Conservation (phyloP, 192 early-diverging fungal species). For the Backusella sp. region DNA sequence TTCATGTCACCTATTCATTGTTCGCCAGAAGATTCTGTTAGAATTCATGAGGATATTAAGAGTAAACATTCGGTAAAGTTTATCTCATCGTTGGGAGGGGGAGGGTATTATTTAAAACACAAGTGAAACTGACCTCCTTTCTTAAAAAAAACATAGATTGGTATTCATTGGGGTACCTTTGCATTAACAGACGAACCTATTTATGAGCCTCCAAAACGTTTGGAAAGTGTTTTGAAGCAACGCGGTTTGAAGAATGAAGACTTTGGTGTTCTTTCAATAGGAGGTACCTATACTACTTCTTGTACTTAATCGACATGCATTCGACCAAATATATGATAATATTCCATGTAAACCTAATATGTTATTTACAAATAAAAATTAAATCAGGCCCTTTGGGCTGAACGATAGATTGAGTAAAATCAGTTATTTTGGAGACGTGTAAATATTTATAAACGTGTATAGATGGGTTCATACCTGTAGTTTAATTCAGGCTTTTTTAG, state of each 20-base stretch:
- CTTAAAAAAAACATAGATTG: conserved; percentile 37
- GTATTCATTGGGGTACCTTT: conserved; percentile 90
- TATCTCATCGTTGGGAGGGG: not conserved
- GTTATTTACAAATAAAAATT: too few relatives aligned
- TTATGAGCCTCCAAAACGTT: conserved; percentile 63
- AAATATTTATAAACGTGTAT: too few relatives aligned
- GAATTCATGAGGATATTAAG: conserved; percentile 72
- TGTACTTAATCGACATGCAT: not conserved
- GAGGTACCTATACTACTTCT: conserved; percentile 37
- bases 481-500: too few relatives aligned
- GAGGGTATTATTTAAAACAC: not conserved
- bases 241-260: conserved; percentile 46
- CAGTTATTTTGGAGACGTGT: too few relatives aligned
- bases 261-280: conserved; percentile 50
- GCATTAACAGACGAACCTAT: conserved; percentile 67
- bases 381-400: too few relatives aligned
- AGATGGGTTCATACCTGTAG: too few relatives aligned
- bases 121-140: not conserved
- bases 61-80: conserved; percentile 48
- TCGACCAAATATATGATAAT: not conserved
- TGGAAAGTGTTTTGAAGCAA: conserved; percentile 53
- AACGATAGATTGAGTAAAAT: too few relatives aligned
- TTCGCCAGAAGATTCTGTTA: conserved; percentile 77
- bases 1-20: conserved; percentile 77
- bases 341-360: too few relatives aligned